phyloP scores from a whole-genome alignment of 2,329 filamentous ascomycete species.

The Paracoccidioides lutzii region DNA sequence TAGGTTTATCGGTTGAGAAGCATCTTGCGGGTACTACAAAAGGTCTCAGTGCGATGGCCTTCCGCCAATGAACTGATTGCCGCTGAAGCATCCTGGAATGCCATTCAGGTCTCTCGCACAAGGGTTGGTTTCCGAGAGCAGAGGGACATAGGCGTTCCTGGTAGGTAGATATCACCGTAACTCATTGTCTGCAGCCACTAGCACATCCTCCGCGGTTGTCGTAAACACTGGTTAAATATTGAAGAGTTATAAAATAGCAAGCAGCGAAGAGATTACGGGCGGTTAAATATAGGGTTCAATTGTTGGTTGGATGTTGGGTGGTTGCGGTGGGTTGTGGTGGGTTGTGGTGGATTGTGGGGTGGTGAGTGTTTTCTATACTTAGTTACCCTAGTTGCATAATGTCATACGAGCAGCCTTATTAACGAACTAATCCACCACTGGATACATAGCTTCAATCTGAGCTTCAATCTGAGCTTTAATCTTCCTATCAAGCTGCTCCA shows the following conservation, averaged over 20 bases:
- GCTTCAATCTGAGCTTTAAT: no score
- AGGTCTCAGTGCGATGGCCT: conserved; percentile 15
- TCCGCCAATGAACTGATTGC: conserved; percentile 24
- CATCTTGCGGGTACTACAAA: conserved; percentile 5
- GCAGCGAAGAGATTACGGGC: background rate
- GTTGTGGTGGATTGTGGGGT: no score
- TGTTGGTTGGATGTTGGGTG: background rate
- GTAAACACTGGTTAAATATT: background rate
- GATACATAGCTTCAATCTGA: no score
- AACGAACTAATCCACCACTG: no score
- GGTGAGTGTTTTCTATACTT: background rate
- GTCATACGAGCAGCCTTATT: background rate
- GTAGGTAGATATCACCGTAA: background rate
- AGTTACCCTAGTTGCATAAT: background rate
- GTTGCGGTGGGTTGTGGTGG: no score
- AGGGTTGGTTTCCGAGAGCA: background rate
- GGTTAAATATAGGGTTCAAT: background rate
- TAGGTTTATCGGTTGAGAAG: conserved; percentile 17
- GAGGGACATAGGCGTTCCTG: conserved; percentile 2
- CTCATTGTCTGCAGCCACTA: conserved; percentile 3
- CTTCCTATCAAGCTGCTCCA: no score
- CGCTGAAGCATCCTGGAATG: conserved; percentile 25
- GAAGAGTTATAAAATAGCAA: no score
- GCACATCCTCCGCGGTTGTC: background rate
- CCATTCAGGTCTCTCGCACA: conserved; percentile 17